Conservation (phyloP, 202 grass and related monocot species). For the Saccharum hybrid region DNA sequence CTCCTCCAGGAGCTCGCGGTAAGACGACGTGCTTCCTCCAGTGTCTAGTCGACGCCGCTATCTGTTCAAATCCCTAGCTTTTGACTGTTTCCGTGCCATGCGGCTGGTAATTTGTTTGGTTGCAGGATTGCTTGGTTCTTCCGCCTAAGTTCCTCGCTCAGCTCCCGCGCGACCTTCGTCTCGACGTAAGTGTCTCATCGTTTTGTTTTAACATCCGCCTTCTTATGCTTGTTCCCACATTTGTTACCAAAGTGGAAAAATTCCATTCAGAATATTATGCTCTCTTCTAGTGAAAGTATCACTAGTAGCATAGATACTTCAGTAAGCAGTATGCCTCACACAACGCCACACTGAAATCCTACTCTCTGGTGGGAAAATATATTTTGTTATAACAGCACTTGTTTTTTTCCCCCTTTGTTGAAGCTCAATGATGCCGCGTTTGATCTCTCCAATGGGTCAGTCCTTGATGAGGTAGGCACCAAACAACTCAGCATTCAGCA, state of each 20-base stretch:
- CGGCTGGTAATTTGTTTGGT: not conserved
- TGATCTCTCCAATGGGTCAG: conserved; percentile 87
- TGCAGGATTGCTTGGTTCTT: conserved; percentile 37
- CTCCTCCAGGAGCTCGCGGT: conserved; percentile 78
- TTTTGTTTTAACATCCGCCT: not conserved
- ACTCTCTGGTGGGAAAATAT: not conserved
- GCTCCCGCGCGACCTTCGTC: conserved; percentile 72
- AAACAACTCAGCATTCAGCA: not conserved
- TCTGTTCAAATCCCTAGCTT: not conserved
- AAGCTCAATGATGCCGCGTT: conserved; percentile 95
- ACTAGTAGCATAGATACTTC: not conserved
- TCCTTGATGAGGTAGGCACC: conserved; percentile 69
- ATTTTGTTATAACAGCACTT: not conserved
- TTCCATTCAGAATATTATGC: not conserved
- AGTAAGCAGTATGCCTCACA: not conserved
- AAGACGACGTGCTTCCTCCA: not conserved
- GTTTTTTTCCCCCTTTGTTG: conserved; percentile 22
- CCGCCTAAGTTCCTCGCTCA: conserved; percentile 41
- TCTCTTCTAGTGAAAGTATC: not conserved
- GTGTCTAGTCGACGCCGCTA: not conserved
- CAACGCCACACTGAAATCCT: not conserved
- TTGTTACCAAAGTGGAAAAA: not conserved
- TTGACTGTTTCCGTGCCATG: not conserved
- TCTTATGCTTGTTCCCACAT: not conserved
- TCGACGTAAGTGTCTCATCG: conserved; percentile 52